Conservation (phyloP, 371 early-diverging fungal species). For the Actinomortierella ambigua region DNA sequence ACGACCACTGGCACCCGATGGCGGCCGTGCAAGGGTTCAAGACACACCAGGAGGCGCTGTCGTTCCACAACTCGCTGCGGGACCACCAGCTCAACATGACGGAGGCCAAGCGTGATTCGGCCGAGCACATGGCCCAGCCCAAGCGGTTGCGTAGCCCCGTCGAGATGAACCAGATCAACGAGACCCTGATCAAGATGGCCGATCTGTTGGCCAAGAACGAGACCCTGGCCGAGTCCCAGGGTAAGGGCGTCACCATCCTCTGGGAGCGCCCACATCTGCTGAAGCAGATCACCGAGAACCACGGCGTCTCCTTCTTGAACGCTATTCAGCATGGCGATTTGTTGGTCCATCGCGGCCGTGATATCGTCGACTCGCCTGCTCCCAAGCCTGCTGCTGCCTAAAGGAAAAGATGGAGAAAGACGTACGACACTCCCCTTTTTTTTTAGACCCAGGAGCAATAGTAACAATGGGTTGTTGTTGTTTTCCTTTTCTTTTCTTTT, state of each 20-base stretch:
- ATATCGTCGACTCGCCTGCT: conserved; percentile 32
- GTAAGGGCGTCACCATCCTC: conserved; percentile 28
- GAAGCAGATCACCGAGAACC: conserved; percentile 24
- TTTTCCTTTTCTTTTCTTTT: conserved; percentile 1
- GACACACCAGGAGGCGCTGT: conserved; percentile 52
- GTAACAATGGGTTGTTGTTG: no score
- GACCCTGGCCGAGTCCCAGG: conserved; percentile 14
- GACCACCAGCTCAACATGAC: conserved; percentile 46
- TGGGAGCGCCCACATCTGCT: conserved; percentile 42
- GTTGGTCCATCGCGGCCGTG: conserved; percentile 31
- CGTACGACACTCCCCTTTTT: no score
- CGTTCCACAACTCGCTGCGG: conserved; percentile 63
- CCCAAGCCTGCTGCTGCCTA: no score
- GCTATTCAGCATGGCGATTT: conserved; percentile 35
- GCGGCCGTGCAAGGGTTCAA: conserved; percentile 60
- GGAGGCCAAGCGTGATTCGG: conserved; percentile 19
- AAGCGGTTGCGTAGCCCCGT: conserved; percentile 50
- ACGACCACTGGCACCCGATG: conserved; percentile 65
- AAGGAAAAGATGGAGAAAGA: no score
- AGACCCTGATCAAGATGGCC: conserved; percentile 42
- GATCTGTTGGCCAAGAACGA: conserved; percentile 29
- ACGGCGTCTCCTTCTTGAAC: conserved; percentile 19
- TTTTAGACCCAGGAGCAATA: no score
- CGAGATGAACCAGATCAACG: conserved; percentile 44
- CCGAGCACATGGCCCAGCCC: conserved; percentile 51